Conservation (phyloP, 257 asterid genomes). For the Echium plantagineum region DNA sequence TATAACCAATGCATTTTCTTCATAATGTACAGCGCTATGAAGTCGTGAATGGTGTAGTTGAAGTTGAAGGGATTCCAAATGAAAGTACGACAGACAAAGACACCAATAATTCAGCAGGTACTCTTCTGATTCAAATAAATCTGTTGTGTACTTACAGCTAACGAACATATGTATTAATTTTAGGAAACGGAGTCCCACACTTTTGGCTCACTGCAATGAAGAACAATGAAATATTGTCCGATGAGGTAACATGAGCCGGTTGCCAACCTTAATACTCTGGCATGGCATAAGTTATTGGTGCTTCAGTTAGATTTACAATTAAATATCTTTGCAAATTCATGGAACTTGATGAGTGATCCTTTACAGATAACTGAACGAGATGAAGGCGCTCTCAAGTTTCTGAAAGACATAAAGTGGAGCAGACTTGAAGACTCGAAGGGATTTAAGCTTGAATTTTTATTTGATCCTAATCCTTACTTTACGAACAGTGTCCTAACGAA, state of each 20-base stretch:
- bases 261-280: not conserved
- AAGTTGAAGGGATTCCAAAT: constrained; percentile 2
- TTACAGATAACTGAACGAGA: constrained; percentile 8
- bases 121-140: not conserved
- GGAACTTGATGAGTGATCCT: not conserved
- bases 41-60: constrained; percentile 6
- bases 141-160: not conserved
- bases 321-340: not conserved
- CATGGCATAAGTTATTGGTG: not conserved
- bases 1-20: not conserved
- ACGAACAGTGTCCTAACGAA: constrained; percentile 8
- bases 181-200: constrained; percentile 12
- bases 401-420: constrained; percentile 10
- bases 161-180: not conserved
- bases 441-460: constrained; percentile 1
- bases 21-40: constrained; percentile 5
- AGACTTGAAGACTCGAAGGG: constrained; percentile 9
- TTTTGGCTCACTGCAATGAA: constrained; percentile 16
- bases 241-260: constrained; percentile 1
- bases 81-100: not conserved
- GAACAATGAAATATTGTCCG: constrained; percentile 9
- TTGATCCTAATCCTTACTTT: constrained; percentile 8
- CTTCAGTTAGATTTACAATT: not conserved
- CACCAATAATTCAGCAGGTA: not conserved
- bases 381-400: constrained; percentile 11